These are phyloP conservation scores for Peronospora farinosa DNA, from an alignment of 352 stramenopile species.

Conservation along the genomic window DNA sequence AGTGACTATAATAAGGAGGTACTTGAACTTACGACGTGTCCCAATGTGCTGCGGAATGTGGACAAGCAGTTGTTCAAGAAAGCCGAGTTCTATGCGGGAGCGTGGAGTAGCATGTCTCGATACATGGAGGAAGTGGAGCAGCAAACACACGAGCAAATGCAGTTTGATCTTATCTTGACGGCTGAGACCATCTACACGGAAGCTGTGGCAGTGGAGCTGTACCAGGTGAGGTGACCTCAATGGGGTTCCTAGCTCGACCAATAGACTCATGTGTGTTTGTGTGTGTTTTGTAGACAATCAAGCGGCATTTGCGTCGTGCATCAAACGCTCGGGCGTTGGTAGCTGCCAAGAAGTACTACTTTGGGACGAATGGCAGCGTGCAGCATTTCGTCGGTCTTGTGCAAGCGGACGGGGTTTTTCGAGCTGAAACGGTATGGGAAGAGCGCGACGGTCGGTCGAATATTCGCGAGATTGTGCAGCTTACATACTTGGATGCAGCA, in stretches of 20 bases:
- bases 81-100: slow-evolving; percentile 72
- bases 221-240: slow-evolving; percentile 35
- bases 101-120: slow-evolving; percentile 55
- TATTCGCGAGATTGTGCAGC: slow-evolving; percentile 74
- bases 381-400: slow-evolving; percentile 76
- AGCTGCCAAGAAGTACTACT: slow-evolving; percentile 85
- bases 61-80: slow-evolving; percentile 25
- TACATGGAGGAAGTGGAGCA: slow-evolving; percentile 42
- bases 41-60: slow-evolving; percentile 62
- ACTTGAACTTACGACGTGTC: slow-evolving; percentile 76
- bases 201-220: slow-evolving; percentile 55
- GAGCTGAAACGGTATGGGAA: slow-evolving; percentile 58
- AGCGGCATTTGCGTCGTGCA: slow-evolving; percentile 48
- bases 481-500: slow-evolving; percentile 19
- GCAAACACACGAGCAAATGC: slow-evolving; percentile 26
- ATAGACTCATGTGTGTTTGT: slow-evolving; percentile 1
- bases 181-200: slow-evolving; percentile 86
- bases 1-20: slow-evolving; percentile 88
- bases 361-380: slow-evolving; percentile 80
- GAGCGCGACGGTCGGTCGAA: slow-evolving; percentile 67
- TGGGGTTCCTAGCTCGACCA: neutral
- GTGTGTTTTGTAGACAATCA: slow-evolving; percentile 54
- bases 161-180: slow-evolving; percentile 76
- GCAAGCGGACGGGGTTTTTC: slow-evolving; percentile 37
- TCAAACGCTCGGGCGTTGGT: slow-evolving; percentile 51